These are phyloP conservation scores for Cutaneotrichosporon arboriforme DNA, from an alignment of 1,284 basidiomycete species.

Conservation along the genomic window DNA sequence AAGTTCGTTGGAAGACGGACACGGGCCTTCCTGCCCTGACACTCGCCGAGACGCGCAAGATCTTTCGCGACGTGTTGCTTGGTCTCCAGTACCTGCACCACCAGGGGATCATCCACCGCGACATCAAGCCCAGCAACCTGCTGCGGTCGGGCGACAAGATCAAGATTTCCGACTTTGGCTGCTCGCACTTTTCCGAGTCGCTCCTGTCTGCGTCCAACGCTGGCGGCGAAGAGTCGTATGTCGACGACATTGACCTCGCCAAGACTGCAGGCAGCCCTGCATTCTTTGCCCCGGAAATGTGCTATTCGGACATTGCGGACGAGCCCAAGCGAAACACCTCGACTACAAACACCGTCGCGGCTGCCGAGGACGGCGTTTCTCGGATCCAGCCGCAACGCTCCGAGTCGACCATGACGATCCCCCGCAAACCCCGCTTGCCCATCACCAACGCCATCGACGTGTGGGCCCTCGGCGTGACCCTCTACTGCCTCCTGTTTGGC, in stretches of 20 bases:
- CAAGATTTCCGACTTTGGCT: constrained; percentile 98
- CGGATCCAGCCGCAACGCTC: constrained; percentile 16
- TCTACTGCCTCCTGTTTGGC: constrained; percentile 92
- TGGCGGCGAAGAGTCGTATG: constrained; percentile 54
- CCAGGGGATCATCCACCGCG: constrained; percentile 97
- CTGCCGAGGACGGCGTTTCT: not conserved
- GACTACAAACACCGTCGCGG: not conserved
- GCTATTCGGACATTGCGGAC: constrained; percentile 51
- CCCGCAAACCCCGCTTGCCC: constrained; percentile 53
- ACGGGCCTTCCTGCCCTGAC: constrained; percentile 65
- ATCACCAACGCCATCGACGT: constrained; percentile 96
- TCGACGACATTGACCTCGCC: constrained; percentile 80
- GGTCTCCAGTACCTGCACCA: constrained; percentile 93
- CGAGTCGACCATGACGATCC: constrained; percentile 28
- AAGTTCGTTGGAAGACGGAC: constrained; percentile 77
- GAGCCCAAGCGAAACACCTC: constrained; percentile 5
- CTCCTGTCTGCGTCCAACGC: constrained; percentile 56
- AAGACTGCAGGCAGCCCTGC: constrained; percentile 95
- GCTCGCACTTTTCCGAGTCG: constrained; percentile 88
- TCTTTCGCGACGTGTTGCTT: constrained; percentile 85
- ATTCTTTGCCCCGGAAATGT: constrained; percentile 96
- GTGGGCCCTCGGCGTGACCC: constrained; percentile 98
- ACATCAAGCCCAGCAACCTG: constrained; percentile 98
- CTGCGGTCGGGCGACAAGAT: constrained; percentile 79
- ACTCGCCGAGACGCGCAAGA: constrained; percentile 74